Conservation (phyloP, 2,329 filamentous ascomycete genomes). For the Xenosphaeropsis pyriputrescens region DNA sequence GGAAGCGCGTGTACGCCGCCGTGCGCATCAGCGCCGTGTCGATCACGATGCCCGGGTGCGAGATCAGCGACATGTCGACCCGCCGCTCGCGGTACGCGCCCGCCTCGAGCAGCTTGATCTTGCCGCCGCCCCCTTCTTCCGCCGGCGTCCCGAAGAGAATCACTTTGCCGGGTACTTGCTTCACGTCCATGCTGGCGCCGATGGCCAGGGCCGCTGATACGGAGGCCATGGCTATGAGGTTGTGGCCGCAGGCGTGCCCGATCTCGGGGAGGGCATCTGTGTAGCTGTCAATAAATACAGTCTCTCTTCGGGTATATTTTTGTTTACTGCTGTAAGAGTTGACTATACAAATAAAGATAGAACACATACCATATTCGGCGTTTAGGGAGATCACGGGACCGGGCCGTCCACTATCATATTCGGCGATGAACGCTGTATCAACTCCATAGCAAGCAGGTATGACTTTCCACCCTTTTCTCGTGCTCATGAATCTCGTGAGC, state of each 20-base stretch:
- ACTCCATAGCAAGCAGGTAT: constrained; percentile 34
- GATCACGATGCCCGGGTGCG: constrained; percentile 19
- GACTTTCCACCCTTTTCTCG: constrained; percentile 30
- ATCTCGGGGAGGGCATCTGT: constrained; percentile 23
- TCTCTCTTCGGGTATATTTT: no score
- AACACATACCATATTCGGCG: constrained; percentile 14
- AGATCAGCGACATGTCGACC: constrained; percentile 23
- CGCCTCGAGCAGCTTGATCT: constrained; percentile 26
- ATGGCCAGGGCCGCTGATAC: constrained; percentile 21
- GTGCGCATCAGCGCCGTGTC: constrained; percentile 34
- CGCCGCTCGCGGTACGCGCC: constrained; percentile 23
- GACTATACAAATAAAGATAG: background rate
- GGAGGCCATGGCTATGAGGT: constrained; percentile 25
- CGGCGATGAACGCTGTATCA: constrained; percentile 35
- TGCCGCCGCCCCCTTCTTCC: constrained; percentile 23
- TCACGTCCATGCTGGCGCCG: constrained; percentile 2
- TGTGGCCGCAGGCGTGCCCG: constrained; percentile 29
- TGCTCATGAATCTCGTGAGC: constrained; percentile 30
- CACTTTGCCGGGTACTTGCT: constrained; percentile 4
- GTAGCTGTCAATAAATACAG: background rate
- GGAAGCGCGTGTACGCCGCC: constrained; percentile 31
- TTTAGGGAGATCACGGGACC: constrained; percentile 27
- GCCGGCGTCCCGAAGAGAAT: constrained; percentile 23
- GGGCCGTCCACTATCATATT: constrained; percentile 27
- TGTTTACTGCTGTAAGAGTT: background rate